Conservation (phyloP, 75 land plant genomes). For the Pinus taeda region DNA sequence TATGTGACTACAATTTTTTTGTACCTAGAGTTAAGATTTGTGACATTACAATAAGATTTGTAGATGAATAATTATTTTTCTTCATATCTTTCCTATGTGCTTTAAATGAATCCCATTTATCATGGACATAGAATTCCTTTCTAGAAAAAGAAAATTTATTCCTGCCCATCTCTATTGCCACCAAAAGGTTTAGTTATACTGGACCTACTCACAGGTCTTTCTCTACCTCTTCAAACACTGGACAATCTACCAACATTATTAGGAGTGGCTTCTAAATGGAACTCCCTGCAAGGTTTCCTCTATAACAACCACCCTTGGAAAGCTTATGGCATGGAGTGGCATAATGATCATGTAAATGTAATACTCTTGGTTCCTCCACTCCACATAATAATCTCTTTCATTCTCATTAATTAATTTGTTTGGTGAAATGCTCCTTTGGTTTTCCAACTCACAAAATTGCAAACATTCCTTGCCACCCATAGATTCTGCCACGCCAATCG, state of each 20-base stretch:
- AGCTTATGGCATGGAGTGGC: conserved; percentile 49
- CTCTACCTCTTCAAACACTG: conserved; percentile 3
- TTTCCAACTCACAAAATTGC: neutral
- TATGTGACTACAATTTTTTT: neutral
- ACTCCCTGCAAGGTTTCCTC: conserved; percentile 51
- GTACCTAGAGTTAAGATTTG: neutral
- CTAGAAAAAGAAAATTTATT: conserved; percentile 11
- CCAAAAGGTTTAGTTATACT: conserved; percentile 7
- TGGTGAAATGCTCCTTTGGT: neutral
- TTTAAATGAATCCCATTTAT: conserved; percentile 39
- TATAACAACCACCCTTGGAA: conserved; percentile 52
- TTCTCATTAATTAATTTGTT: neutral
- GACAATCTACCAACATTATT: neutral
- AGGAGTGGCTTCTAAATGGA: conserved; percentile 39
- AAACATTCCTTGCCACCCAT: neutral
- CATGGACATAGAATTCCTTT: conserved; percentile 29
- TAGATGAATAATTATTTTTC: neutral
- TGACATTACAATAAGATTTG: neutral
- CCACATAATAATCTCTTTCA: neutral
- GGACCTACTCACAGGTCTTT: conserved; percentile 3
- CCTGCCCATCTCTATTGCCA: conserved; percentile 14
- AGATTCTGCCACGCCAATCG: neutral
- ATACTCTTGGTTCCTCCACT: neutral
- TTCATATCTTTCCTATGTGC: conserved; percentile 32
- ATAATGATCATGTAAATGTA: neutral